Evolutionary conservation across 2,329 filamentous ascomycete genomes (phyloP), one percentile per base, ranked within the genome.

Genomic region (Cladophialophora carrionii): DNA sequence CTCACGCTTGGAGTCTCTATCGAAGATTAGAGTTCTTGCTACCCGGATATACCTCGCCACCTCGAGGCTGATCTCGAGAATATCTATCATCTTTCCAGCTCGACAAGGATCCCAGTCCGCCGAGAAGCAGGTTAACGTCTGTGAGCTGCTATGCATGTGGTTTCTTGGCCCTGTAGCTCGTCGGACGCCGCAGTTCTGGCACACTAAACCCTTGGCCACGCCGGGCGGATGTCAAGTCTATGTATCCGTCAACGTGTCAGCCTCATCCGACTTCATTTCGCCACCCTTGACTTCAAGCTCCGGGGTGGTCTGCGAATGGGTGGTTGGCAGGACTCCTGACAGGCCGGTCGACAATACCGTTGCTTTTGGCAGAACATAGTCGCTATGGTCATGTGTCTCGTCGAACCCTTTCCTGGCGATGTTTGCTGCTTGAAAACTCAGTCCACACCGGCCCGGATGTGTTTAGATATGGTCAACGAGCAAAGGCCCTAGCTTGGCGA

Each of bases 361-460:
- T 43, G 37, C 20, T 26, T 49, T n/a, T 49, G 20, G 46, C 4
- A 8, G 22, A 26, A 51, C n/a, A 49, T 31, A 2, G 41, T 22
- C 56, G 9, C 55, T 20, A 6, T 10, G 22, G 2, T n/a, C 37
- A 43, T 6, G 37, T 17, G 37, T 43, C 6, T 17, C 17, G 3
- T 43, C 37, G 37, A 43, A 3, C 37, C 37, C 8, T n/a, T 43
- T 43, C 17, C 17, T 43, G 8, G 37, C 17, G 14, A 24, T 53
- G 46, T 60, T 60, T 53, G 57, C 57, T 52, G 31, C 51, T 52
- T 29, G 26, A 22, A 60, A 34, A 34, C 26, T 20, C 37, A 43
- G 37, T 43, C n/a, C 37, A 14, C 37, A 43, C 17, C 37, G n/a
- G 17, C 17, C 37, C 37, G 17, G n/a, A 43, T n/a, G 37, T 43